Percentiles rank a stretch among this genome's conserved stretches.
Conservation (phyloP, 208 protist species). For the Trypanosomatidae sp. region DNA sequence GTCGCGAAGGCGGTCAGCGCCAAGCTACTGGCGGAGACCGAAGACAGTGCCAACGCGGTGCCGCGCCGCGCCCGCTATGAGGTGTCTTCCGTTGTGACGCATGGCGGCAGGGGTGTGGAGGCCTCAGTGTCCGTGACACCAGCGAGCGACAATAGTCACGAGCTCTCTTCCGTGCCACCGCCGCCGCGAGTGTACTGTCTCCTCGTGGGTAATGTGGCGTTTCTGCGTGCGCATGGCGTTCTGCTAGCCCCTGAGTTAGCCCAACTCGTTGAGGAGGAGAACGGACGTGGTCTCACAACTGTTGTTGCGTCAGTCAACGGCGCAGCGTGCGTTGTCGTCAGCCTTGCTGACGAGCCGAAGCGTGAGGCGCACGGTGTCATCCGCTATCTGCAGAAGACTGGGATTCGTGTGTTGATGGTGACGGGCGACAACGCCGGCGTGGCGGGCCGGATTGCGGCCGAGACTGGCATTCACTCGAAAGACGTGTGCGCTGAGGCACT, state of each 20-base stretch:
- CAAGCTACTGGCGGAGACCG: constrained; percentile 14
- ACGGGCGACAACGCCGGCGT: constrained; percentile 81
- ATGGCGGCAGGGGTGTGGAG: constrained; percentile 53
- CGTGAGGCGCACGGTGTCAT: constrained; percentile 83
- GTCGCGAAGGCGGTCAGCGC: constrained; percentile 80
- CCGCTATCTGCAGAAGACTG: constrained; percentile 41
- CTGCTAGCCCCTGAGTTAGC: constrained; percentile 27
- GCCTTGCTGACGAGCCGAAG: constrained; percentile 87
- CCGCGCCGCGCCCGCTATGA: constrained; percentile 14
- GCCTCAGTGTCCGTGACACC: constrained; percentile 31
- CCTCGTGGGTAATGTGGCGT: constrained; percentile 79
- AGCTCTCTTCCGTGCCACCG: neutral
- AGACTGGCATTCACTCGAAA: constrained; percentile 69
- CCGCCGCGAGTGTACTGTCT: constrained; percentile 25
- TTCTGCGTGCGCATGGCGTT: constrained; percentile 42
- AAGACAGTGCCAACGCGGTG: neutral
- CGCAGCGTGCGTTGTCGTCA: constrained; percentile 41
- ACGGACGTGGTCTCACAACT: constrained; percentile 43
- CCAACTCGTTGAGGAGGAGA: constrained; percentile 30
- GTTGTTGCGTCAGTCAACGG: constrained; percentile 85
- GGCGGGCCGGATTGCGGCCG: constrained; percentile 56
- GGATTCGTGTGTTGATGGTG: constrained; percentile 69
- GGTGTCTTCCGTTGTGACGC: constrained; percentile 42
- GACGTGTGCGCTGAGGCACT: constrained; percentile 83
- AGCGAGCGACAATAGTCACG: neutral